Evolutionary conservation across 148 eudicot species (phyloP).

Genomic region (Silene uniflora): DNA sequence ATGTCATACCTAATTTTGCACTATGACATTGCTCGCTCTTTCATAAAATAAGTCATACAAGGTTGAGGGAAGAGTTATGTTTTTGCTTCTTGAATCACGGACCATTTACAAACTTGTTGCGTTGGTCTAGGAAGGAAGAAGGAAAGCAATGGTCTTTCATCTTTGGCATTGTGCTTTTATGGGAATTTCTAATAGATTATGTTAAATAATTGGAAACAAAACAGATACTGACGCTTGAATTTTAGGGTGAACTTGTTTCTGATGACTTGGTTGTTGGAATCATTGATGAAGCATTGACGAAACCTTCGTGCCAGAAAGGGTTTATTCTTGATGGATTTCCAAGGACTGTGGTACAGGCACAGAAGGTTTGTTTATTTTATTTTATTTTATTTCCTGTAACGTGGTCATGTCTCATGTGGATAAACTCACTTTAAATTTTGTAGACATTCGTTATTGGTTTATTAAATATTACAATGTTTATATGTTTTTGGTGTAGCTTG

Average conservation of each 20-base stretch:
- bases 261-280: slow-evolving; percentile 92
- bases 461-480: neutral
- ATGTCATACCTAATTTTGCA: too few species aligned
- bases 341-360: slow-evolving; percentile 83
- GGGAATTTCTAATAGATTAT: neutral
- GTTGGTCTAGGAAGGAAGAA: too few species aligned
- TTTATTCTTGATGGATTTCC: slow-evolving; percentile 98
- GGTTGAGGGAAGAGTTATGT: too few species aligned
- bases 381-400: too few species aligned
- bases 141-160: too few species aligned
- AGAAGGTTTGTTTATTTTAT: slow-evolving; percentile 45
- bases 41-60: too few species aligned
- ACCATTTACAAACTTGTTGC: too few species aligned
- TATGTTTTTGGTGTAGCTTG: slow-evolving; percentile 51
- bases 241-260: slow-evolving; percentile 79
- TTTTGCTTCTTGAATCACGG: too few species aligned
- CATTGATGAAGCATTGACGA: slow-evolving; percentile 85
- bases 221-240: slow-evolving; percentile 3
- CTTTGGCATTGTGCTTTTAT: too few species aligned
- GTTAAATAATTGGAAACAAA: neutral
- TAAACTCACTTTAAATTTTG: neutral
- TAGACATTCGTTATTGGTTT: neutral
- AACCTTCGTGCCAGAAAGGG: slow-evolving; percentile 90
- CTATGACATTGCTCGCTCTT: too few species aligned
- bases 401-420: neutral